These are phyloP conservation scores for Nothomitra cinnamomea DNA, from an alignment of 2,329 filamentous ascomycete genomes.

Conservation along the genomic window DNA sequence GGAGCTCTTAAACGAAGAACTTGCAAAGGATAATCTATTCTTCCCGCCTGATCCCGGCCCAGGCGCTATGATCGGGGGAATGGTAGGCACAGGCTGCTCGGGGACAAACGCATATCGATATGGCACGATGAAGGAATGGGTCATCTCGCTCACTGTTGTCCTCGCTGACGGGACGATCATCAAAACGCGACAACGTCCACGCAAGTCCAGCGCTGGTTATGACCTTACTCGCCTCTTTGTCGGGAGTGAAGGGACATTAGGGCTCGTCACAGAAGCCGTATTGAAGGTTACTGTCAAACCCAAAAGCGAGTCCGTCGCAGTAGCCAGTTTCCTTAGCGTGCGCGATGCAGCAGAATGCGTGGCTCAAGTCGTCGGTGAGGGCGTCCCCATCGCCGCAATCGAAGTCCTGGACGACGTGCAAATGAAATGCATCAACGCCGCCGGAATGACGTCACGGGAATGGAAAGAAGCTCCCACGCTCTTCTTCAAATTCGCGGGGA, in stretches of 20 bases:
- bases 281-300: slow-evolving; percentile 74
- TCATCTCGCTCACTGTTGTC: slow-evolving; percentile 70
- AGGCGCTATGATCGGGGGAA: slow-evolving; percentile 38
- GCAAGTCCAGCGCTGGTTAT: slow-evolving; percentile 84
- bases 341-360: slow-evolving; percentile 65
- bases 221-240: slow-evolving; percentile 82
- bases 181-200: slow-evolving; percentile 72
- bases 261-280: slow-evolving; percentile 78
- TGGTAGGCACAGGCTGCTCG: slow-evolving; percentile 23
- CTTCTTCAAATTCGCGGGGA: slow-evolving; percentile 62
- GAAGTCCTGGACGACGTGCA: slow-evolving; percentile 87
- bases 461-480: slow-evolving; percentile 57
- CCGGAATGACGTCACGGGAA: slow-evolving; percentile 42
- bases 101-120: slow-evolving; percentile 87
- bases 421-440: slow-evolving; percentile 57
- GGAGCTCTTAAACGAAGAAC: slow-evolving; percentile 70
- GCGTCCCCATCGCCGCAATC: slow-evolving; percentile 75
- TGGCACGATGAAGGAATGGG: slow-evolving; percentile 92
- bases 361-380: slow-evolving; percentile 59
- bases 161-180: slow-evolving; percentile 80
- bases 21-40: slow-evolving; percentile 61
- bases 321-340: slow-evolving; percentile 48
- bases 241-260: slow-evolving; percentile 80
- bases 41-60: slow-evolving; percentile 81
- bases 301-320: slow-evolving; percentile 63